phyloP scores from a whole-genome alignment of 495 filamentous ascomycete species.

The Darksidea phi region DNA sequence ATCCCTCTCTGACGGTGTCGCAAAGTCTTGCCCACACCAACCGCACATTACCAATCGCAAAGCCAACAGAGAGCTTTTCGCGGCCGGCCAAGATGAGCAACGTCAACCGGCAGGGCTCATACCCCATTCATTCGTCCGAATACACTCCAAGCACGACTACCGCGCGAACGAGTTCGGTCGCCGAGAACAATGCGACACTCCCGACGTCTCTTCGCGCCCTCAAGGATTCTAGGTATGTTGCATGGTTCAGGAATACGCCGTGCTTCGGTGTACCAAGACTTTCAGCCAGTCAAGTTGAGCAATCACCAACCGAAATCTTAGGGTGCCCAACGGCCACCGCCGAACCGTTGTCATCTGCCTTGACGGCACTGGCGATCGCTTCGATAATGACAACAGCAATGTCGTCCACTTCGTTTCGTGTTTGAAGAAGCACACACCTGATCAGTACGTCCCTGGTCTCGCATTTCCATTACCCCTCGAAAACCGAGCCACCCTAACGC shows the following conservation, averaged over 20 bases:
- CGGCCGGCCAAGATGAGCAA: neutral
- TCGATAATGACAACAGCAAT: conserved; percentile 48
- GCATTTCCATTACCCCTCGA: neutral
- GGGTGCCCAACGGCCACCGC: conserved; percentile 11
- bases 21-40: neutral
- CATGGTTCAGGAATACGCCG: no score
- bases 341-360: conserved; percentile 45
- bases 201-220: conserved; percentile 40
- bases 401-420: conserved; percentile 46
- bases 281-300: no score
- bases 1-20: neutral
- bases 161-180: neutral
- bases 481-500: no score
- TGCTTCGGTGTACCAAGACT: no score
- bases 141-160: neutral
- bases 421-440: conserved; percentile 41
- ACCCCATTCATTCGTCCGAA: conserved; percentile 21
- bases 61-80: neutral
- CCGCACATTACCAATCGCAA: neutral
- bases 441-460: conserved; percentile 22
- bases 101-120: conserved; percentile 1
- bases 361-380: conserved; percentile 47
- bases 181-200: conserved; percentile 5
- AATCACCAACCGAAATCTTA: no score
- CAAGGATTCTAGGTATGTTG: conserved; percentile 28